These are phyloP conservation scores for Chara braunii DNA, from an alignment of 139 green algal genomes.

Conservation along the genomic window DNA sequence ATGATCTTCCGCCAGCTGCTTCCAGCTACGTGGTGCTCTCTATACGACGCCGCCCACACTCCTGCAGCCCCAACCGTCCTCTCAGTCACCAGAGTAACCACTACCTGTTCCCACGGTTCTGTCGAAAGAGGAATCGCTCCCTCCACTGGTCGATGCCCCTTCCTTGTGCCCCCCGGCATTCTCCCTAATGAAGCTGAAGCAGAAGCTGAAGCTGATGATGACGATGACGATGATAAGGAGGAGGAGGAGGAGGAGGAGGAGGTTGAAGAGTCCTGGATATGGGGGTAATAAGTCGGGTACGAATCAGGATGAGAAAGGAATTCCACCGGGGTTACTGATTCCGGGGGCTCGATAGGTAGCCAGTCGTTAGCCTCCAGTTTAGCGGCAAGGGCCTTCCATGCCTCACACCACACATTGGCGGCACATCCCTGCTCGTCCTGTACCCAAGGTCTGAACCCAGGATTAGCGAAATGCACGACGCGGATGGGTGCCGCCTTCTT, in stretches of 20 bases:
- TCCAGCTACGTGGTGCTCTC: constrained; percentile 29
- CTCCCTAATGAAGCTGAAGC: no score
- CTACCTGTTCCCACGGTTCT: no score
- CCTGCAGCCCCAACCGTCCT: constrained; percentile 1
- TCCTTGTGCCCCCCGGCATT: no score
- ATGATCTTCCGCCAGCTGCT: constrained; percentile 34
- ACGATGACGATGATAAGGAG: no score
- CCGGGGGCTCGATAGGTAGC: constrained; percentile 18
- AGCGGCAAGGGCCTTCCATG: constrained; percentile 11
- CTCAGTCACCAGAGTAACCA: constrained; percentile 4
- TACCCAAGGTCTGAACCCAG: constrained; percentile 35
- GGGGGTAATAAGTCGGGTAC: no score
- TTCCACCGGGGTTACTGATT: no score
- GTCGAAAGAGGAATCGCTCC: no score
- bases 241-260: no score
- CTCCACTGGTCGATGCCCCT: no score
- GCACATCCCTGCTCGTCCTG: constrained; percentile 6
- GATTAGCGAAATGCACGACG: constrained; percentile 31
- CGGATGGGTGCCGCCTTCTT: constrained; percentile 19
- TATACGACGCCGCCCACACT: constrained; percentile 30
- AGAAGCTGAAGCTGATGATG: no score
- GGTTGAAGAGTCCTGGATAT: no score
- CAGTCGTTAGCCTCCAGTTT: constrained; percentile 24
- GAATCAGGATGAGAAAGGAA: no score
- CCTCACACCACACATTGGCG: constrained; percentile 21